Percentiles rank a stretch among this genome's conserved stretches.
Evolutionary conservation across 805 yeast species (phyloP).

Genomic region (Sporopachydermia lactativora): DNA sequence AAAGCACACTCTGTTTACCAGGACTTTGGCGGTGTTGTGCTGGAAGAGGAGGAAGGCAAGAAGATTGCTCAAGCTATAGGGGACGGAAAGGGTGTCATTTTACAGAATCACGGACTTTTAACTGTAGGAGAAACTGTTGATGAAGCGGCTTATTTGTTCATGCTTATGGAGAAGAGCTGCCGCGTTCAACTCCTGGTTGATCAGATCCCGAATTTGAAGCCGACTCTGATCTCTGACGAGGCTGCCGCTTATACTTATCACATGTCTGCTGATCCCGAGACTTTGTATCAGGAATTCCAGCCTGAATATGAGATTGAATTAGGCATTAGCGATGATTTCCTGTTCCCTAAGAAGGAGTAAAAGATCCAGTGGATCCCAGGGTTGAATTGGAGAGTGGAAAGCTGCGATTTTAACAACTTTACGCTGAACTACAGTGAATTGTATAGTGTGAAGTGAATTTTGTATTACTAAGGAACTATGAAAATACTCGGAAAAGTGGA

Average conservation of each 20-base stretch:
- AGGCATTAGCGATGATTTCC: conserved; percentile 4
- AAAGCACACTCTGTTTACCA: conserved; percentile 49
- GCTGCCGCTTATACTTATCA: conserved; percentile 55
- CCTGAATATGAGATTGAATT: conserved; percentile 45
- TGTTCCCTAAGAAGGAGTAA: neutral
- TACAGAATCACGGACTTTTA: conserved; percentile 61
- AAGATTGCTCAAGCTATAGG: conserved; percentile 51
- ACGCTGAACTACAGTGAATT: too few species aligned
- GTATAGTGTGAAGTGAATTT: too few species aligned
- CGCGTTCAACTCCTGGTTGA: conserved; percentile 54
- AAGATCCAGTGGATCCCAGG: too few species aligned
- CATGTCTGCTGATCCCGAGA: conserved; percentile 49
- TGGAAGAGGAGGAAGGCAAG: conserved; percentile 49
- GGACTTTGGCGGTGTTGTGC: conserved; percentile 69
- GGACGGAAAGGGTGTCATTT: conserved; percentile 39
- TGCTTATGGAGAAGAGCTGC: conserved; percentile 50
- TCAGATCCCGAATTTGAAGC: conserved; percentile 29
- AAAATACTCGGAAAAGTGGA: too few species aligned
- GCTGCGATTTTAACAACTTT: too few species aligned
- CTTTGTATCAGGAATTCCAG: conserved; percentile 60
- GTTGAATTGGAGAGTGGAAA: too few species aligned
- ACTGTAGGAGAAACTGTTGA: conserved; percentile 61
- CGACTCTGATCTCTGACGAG: conserved; percentile 35
- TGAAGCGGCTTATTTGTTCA: conserved; percentile 57
- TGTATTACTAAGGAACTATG: too few species aligned